A percentile compares a stretch with the other conserved stretches of the same genome.
phyloP scores from a whole-genome alignment of 2,329 filamentous ascomycete species.

The Alternaria panax region DNA sequence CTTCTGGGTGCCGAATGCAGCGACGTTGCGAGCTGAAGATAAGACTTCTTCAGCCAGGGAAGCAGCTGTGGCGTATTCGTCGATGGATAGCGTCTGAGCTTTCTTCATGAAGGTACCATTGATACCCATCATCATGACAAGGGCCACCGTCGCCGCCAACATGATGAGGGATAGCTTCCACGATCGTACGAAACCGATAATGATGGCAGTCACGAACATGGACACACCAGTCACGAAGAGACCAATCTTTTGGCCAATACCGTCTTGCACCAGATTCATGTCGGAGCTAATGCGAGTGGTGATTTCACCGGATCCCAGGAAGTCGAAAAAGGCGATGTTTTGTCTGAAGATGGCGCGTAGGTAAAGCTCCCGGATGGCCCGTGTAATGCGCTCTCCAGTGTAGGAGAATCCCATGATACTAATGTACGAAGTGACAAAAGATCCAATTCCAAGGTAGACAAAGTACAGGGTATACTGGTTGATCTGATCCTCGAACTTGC shows the following conservation, averaged over 20 bases:
- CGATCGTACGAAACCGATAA: constrained; percentile 90
- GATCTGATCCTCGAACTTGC: constrained; percentile 40
- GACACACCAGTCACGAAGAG: constrained; percentile 45
- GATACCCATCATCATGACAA: constrained; percentile 77
- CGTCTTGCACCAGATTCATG: constrained; percentile 92
- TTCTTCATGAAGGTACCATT: constrained; percentile 79
- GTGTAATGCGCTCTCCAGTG: constrained; percentile 57
- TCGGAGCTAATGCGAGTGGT: constrained; percentile 95
- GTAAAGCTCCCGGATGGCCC: constrained; percentile 64
- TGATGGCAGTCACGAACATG: constrained; percentile 81
- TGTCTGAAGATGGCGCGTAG: constrained; percentile 63
- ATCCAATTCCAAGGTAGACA: constrained; percentile 49
- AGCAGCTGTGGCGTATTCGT: constrained; percentile 83
- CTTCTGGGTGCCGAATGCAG: constrained; percentile 92
- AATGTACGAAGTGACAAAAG: constrained; percentile 73
- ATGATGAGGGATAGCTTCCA: constrained; percentile 95
- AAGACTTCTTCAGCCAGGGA: constrained; percentile 93
- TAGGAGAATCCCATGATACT: constrained; percentile 89
- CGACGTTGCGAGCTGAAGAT: constrained; percentile 89
- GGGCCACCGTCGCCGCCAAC: constrained; percentile 77
- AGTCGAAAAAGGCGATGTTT: constrained; percentile 66
- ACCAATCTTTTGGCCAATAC: constrained; percentile 63
- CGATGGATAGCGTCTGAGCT: constrained; percentile 74
- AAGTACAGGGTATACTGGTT: constrained; percentile 48
- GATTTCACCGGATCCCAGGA: constrained; percentile 91